Evolutionary conservation across 2,329 filamentous ascomycete species (phyloP), one percentile per base, ranked within the genome.

Genomic region (Neopestalotiopsis sp.): DNA sequence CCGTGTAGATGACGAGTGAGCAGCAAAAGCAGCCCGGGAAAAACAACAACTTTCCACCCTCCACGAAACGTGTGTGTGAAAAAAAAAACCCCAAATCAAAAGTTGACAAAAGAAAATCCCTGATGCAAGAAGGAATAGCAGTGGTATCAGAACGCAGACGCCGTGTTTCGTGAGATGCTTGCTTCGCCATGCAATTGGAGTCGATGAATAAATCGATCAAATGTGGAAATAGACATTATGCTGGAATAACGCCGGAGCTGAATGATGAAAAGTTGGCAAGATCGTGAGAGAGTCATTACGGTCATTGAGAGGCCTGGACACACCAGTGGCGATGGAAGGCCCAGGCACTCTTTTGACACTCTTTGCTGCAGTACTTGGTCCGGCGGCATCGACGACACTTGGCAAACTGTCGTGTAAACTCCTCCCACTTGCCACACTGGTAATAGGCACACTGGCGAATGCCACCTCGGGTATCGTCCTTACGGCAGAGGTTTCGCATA

Each of bases 351-450:
- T 98, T 98, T 83, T 99, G 96, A 82, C 96, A 99, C 81, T 99
- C 96, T 82, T 99, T 99, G 88, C 95, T 98, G 90, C 96, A 99
- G 84, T 98, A 98, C 81, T 99, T 99, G 71, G 96, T 99, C 73
- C 96, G 91, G 74, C 96, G 91, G 83, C 96, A 99, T 72, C 96
- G 91, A 73, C 96, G 91, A 83, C 96, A 99, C 83, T 99, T 99
- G 74, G 96, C 96, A 81, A 99, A 99, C 79, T 99, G 95, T 71
- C 96, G 90, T 52, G 95, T 95, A 79, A 90, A 98, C 81, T 98
- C 93, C 81, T 99, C 96, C 96, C 96, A 99, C 79, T 97, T 98
- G 70, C 95, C 95, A 80, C 96, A 99, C 81, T 97, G 91, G 83
- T 97, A 99, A 83, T 98, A 98, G 67, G 96, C 96, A 80, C 96